Evolutionary conservation across 2,329 filamentous ascomycete species (phyloP).

Genomic region (Fusarium neocosmosporiellum): DNA sequence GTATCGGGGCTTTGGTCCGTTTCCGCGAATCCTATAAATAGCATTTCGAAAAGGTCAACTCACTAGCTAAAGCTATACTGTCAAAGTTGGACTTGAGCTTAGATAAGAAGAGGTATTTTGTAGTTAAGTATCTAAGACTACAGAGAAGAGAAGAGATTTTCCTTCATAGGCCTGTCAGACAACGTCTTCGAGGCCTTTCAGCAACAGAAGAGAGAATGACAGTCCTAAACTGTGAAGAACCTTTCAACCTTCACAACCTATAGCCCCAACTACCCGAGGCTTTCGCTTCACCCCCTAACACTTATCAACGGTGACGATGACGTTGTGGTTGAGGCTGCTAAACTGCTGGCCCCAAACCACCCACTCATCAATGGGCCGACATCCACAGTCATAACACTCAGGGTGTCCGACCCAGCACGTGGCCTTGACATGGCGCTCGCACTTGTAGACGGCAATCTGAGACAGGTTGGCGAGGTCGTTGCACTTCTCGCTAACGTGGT

Average conservation of each 20-base stretch:
- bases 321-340: constrained; percentile 8
- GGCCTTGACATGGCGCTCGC: constrained; percentile 6
- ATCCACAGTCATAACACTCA: neutral
- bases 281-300: neutral
- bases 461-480: constrained; percentile 3
- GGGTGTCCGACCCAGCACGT: constrained; percentile 1
- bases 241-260: neutral
- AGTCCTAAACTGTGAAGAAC: neutral
- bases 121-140: neutral
- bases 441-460: constrained; percentile 9
- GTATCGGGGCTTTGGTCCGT: neutral
- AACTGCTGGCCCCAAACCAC: constrained; percentile 10
- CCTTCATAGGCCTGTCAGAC: neutral
- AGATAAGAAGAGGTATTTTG: neutral
- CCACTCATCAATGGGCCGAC: constrained; percentile 2
- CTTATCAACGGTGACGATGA: constrained; percentile 4
- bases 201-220: neutral
- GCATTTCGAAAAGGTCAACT: neutral
- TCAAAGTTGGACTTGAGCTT: neutral
- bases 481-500: neutral
- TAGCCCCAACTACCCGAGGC: neutral
- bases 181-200: neutral
- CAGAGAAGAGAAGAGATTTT: neutral
- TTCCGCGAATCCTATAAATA: neutral
- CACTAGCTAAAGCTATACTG: neutral